phyloP scores from a whole-genome alignment of 768 basidiomycete species.

The Goffeauzyma gilvescens region DNA sequence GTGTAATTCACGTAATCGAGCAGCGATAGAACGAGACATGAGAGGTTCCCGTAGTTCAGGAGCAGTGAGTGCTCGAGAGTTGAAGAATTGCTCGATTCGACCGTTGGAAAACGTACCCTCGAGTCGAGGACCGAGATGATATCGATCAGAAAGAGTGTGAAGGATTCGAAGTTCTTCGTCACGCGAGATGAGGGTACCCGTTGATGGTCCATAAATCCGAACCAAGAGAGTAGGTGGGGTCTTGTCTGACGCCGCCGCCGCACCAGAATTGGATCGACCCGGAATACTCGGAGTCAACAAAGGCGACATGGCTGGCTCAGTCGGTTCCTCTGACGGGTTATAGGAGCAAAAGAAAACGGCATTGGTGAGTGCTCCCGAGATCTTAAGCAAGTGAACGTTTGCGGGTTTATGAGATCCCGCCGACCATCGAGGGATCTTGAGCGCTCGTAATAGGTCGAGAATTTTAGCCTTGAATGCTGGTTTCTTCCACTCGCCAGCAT shows the following conservation, averaged over 20 bases:
- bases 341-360: slow-evolving; percentile 89
- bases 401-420: slow-evolving; percentile 19
- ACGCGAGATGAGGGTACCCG: slow-evolving; percentile 69
- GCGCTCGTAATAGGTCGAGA: slow-evolving; percentile 17
- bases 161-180: slow-evolving; percentile 68
- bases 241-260: neutral
- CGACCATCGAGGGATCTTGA: slow-evolving; percentile 30
- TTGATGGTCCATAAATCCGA: slow-evolving; percentile 79
- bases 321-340: slow-evolving; percentile 29
- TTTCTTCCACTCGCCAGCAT: slow-evolving; percentile 20
- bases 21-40: slow-evolving; percentile 71
- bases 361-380: slow-evolving; percentile 85
- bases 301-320: slow-evolving; percentile 21
- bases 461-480: slow-evolving; percentile 29
- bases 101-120: slow-evolving; percentile 94
- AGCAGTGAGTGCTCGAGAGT: slow-evolving; percentile 60
- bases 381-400: slow-evolving; percentile 48
- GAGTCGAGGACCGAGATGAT: slow-evolving; percentile 72
- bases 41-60: slow-evolving; percentile 56
- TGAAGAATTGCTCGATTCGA: slow-evolving; percentile 85
- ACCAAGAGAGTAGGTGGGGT: slow-evolving; percentile 49
- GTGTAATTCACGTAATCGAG: slow-evolving; percentile 89
- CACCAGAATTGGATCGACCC: neutral
- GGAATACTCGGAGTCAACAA: slow-evolving; percentile 19
- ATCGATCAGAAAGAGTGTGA: slow-evolving; percentile 69